Conservation (phyloP, 495 filamentous ascomycete genomes). For the Articulospora tetracladia region DNA sequence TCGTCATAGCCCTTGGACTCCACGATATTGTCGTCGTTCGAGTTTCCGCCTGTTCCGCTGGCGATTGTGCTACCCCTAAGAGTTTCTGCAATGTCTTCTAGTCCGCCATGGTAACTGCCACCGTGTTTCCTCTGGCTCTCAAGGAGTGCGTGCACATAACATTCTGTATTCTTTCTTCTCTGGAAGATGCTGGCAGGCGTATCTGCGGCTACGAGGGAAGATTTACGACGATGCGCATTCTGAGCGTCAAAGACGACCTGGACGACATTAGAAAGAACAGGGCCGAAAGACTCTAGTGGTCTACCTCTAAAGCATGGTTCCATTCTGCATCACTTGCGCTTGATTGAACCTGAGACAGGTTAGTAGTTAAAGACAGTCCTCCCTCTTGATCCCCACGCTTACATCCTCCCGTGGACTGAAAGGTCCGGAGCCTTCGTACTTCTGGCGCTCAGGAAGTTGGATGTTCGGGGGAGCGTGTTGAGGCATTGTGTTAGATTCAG, state of each 20-base stretch:
- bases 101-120: slow-evolving; percentile 3
- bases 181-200: slow-evolving; percentile 34
- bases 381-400: too few relatives aligned
- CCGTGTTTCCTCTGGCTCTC: slow-evolving; percentile 33
- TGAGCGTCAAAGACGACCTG: slow-evolving; percentile 74
- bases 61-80: slow-evolving; percentile 6
- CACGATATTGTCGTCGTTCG: slow-evolving; percentile 2
- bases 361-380: slow-evolving; percentile 6
- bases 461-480: slow-evolving; percentile 11
- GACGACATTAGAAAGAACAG: slow-evolving; percentile 4
- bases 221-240: slow-evolving; percentile 76
- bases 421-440: slow-evolving; percentile 11
- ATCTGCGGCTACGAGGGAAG: slow-evolving; percentile 69
- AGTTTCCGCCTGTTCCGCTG: not conserved
- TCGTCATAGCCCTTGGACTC: slow-evolving; percentile 14
- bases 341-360: slow-evolving; percentile 14
- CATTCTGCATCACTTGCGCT: slow-evolving; percentile 26
- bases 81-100: slow-evolving; percentile 21
- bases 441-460: slow-evolving; percentile 6
- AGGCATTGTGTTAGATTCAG: slow-evolving; percentile 9
- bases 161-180: slow-evolving; percentile 57
- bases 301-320: slow-evolving; percentile 28
- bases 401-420: slow-evolving; percentile 21
- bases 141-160: slow-evolving; percentile 81
- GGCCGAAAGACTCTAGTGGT: not conserved